Percentiles rank a stretch among this genome's conserved stretches.
phyloP scores from a whole-genome alignment of 495 filamentous ascomycete genomes.

The Daldinia decipiens region DNA sequence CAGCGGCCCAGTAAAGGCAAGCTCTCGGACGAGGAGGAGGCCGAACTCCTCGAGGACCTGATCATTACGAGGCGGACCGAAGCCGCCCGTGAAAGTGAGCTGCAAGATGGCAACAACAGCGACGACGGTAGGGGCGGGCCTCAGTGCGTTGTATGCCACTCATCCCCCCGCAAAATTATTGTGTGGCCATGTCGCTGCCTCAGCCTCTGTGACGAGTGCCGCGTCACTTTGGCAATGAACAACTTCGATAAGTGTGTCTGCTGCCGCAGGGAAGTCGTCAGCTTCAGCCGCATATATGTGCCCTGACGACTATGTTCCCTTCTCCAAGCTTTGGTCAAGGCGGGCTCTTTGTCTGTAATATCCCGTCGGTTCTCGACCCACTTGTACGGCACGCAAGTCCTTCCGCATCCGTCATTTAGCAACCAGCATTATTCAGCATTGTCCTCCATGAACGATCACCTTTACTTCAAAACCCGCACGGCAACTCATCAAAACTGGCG shows the following conservation, averaged over 20 bases:
- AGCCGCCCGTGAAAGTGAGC: conserved; percentile 45
- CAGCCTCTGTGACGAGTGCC: conserved; percentile 92
- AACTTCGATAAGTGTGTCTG: conserved; percentile 97
- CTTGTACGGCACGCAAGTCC: neutral
- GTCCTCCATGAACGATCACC: neutral
- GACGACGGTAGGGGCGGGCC: conserved; percentile 80
- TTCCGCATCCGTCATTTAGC: neutral
- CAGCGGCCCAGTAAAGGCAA: conserved; percentile 48
- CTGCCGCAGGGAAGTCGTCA: conserved; percentile 84
- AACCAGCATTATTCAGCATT: neutral
- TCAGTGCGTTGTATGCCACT: conserved; percentile 93
- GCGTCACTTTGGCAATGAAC: conserved; percentile 92
- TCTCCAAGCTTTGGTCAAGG: too few species aligned
- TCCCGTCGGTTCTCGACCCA: neutral
- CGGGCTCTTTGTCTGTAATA: neutral
- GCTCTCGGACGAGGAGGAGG: conserved; percentile 75
- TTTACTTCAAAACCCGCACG: neutral
- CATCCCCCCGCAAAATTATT: conserved; percentile 84
- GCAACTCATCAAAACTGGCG: neutral
- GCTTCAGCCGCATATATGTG: conserved; percentile 90
- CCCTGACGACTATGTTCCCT: conserved; percentile 63
- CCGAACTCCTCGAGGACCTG: conserved; percentile 79
- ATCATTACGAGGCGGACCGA: conserved; percentile 70
- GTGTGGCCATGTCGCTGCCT: conserved; percentile 97
- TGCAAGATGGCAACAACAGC: conserved; percentile 73